Evolutionary conservation across 1,284 basidiomycete species (phyloP), one percentile per base, ranked within the genome.

Genomic region (Flammula alnicola): DNA sequence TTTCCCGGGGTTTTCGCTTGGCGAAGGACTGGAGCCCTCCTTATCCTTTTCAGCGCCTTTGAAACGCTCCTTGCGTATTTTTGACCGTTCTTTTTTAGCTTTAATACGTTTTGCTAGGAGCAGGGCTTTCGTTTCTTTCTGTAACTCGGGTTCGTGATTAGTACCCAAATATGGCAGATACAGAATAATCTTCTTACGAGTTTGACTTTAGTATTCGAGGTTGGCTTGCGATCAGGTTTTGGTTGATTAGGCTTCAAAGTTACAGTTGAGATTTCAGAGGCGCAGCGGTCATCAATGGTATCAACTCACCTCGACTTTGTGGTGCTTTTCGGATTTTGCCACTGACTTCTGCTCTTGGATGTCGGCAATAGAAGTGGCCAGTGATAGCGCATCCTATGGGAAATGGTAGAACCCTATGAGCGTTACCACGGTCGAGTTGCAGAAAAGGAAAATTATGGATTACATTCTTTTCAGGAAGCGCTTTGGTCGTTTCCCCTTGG

Each of bases 311-410:
- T 71, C 65, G 51, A 59, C 44, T 44, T 63, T 66, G 42, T 65
- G 68, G 45, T 63, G 65, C 55, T 63, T 74, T 56, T 67, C 66
- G 44, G 62, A 58, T 57, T 68, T 76, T 4, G 55, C 58, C 46
- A 60, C 57, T 8, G 64, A 39, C 46, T 68, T 77, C 52, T 72
- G 61, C 57, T 79, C 75, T 47, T 76, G 71, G 25, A 51, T 58
- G 32, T 62, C 58, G 19, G 63, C 70, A 58, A 79, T 73, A 35
- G 69, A 68, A 46, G 64, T 50, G n/a, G 77, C 77, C 5, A 79
- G 60, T 25, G 59, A 61, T 52, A 79, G 51, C 12, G 68, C 67
- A 56, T 78, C 77, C 77, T 76, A 56, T 47, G 38, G 44, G 14
- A 47, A 23, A 51, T 23, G 20, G 29, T 7, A 36, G n/a, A 37